Evolutionary conservation across 106 monocot genomes (phyloP).

Genomic region (Cymbidium sinense): DNA sequence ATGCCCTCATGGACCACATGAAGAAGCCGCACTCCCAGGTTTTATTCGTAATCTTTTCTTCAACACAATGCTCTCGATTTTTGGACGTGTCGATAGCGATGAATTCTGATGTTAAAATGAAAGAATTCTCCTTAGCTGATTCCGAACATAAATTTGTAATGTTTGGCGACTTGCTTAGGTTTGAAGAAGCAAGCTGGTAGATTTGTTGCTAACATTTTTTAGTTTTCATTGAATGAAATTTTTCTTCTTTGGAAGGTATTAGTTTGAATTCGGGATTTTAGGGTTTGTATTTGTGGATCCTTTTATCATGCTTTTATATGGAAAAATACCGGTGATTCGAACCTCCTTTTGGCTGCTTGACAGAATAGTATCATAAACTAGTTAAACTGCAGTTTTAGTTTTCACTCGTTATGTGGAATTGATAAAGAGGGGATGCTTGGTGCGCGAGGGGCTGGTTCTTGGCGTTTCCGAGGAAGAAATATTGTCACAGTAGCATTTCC

Average conservation of each 20-base stretch:
- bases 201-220: neutral
- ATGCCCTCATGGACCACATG: slow-evolving; percentile 61
- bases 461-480: neutral
- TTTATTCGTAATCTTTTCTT: neutral
- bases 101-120: neutral
- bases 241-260: neutral
- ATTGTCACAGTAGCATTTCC: neutral
- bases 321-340: neutral
- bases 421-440: neutral
- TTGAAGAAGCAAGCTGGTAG: no score
- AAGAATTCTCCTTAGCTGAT: neutral
- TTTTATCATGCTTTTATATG: neutral
- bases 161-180: no score
- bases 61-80: neutral
- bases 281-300: neutral
- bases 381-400: neutral
- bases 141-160: neutral
- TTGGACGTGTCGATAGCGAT: neutral
- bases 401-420: neutral
- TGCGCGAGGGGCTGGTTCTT: neutral
- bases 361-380: neutral
- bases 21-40: slow-evolving; percentile 82
- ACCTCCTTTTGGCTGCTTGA: neutral
- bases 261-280: neutral
- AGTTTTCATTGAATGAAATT: neutral